Conservation (phyloP, 768 basidiomycete species). For the Tulasnella sp. region DNA sequence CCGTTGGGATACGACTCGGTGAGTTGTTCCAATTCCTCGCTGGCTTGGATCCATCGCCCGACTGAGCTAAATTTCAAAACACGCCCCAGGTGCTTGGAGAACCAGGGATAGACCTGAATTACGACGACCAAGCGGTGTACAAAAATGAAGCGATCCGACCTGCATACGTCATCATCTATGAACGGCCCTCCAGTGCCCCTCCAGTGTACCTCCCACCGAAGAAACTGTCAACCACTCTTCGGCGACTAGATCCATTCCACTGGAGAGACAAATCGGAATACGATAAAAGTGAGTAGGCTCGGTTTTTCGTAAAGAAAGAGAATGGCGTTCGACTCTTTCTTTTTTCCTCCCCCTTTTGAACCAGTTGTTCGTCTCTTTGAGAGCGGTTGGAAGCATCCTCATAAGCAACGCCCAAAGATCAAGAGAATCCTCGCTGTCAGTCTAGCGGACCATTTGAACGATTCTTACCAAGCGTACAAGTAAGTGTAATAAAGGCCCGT, state of each 20-base stretch:
- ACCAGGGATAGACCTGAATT: background rate
- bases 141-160: background rate
- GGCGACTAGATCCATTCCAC: background rate
- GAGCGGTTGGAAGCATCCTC: background rate
- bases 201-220: background rate
- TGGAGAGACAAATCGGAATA: too few relatives aligned
- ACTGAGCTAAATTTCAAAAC: too few relatives aligned
- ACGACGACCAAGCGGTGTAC: background rate
- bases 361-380: background rate
- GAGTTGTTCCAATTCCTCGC: background rate
- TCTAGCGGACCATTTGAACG: background rate
- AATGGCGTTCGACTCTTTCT: too few relatives aligned
- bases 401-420: background rate
- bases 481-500: background rate
- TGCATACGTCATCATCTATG: background rate
- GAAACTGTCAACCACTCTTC: background rate
- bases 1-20: slow-evolving; percentile 1
- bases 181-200: background rate
- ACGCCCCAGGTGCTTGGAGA: background rate
- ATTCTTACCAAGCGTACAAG: background rate
- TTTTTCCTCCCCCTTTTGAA: too few relatives aligned
- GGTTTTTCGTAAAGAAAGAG: too few relatives aligned
- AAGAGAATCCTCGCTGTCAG: background rate
- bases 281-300: too few relatives aligned
- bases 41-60: background rate